phyloP scores from a whole-genome alignment of 257 asterid species.

The Solanum appendiculatum region DNA sequence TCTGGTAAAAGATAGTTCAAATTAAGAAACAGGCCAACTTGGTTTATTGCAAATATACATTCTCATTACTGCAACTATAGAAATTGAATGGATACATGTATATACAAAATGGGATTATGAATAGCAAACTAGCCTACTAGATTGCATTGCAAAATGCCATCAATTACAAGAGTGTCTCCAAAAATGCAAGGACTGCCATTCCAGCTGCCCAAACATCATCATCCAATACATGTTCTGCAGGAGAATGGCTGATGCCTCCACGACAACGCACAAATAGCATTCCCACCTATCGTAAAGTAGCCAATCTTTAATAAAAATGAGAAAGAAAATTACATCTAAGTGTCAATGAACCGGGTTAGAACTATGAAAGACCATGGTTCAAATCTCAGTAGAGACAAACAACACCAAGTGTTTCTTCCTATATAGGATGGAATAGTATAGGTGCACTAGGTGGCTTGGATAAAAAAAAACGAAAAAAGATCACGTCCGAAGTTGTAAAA shows the following conservation, averaged over 20 bases:
- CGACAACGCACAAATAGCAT: slow-evolving; percentile 95
- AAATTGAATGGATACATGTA: neutral
- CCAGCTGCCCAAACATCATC: slow-evolving; percentile 93
- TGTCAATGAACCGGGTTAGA: neutral
- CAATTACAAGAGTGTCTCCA: slow-evolving; percentile 52
- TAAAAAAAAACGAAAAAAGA: neutral
- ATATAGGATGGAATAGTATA: neutral
- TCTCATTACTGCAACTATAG: neutral
- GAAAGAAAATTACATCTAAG: neutral
- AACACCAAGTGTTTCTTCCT: neutral
- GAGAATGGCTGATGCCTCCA: slow-evolving; percentile 96
- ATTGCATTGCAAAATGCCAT: neutral
- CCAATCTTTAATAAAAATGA: neutral
- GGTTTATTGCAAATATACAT: neutral
- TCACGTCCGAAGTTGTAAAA: neutral
- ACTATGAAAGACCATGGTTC: neutral
- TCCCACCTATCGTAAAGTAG: slow-evolving; percentile 42
- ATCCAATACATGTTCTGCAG: slow-evolving; percentile 73
- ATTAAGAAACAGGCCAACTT: neutral
- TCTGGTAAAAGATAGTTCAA: neutral
- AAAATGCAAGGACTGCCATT: slow-evolving; percentile 59
- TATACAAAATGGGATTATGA: neutral
- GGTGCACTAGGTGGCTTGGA: neutral
- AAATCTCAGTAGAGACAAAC: neutral
- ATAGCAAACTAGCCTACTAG: neutral